phyloP scores from a whole-genome alignment of 306 rosid species.

The Pyrus pyrifolia region DNA sequence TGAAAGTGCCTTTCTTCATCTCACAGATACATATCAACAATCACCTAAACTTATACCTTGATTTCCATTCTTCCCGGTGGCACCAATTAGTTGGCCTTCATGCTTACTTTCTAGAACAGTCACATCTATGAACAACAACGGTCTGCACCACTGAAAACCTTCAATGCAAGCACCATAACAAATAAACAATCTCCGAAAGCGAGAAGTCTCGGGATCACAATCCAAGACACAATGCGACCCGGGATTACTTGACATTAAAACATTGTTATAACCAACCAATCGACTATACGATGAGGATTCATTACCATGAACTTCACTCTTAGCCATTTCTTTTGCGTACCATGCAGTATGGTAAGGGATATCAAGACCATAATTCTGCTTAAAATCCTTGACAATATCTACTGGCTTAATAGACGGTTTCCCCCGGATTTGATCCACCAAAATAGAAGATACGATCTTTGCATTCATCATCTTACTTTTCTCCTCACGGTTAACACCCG shows the following conservation, averaged over 20 bases:
- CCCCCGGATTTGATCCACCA: not conserved
- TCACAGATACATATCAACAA: not conserved
- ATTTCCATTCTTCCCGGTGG: not conserved
- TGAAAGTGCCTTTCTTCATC: not conserved
- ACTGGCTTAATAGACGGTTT: not conserved
- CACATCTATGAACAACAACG: not conserved
- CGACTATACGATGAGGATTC: not conserved
- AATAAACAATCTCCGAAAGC: conserved; percentile 1
- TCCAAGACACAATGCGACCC: not conserved
- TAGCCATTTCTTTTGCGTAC: not conserved
- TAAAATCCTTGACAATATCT: not conserved
- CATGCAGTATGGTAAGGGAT: not conserved
- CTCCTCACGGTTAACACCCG: not conserved
- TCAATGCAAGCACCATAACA: conserved; percentile 7
- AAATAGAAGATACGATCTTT: not conserved
- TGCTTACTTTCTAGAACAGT: not conserved
- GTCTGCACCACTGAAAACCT: not conserved
- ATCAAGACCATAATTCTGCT: not conserved
- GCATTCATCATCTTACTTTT: not conserved
- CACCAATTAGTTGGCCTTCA: not conserved
- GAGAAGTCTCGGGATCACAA: not conserved
- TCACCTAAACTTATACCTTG: not conserved
- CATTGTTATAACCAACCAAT: not conserved
- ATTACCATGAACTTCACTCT: not conserved
- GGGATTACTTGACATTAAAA: not conserved